Evolutionary conservation across 768 basidiomycete species (phyloP).

Genomic region (Sporobolomyces pararoseus): DNA sequence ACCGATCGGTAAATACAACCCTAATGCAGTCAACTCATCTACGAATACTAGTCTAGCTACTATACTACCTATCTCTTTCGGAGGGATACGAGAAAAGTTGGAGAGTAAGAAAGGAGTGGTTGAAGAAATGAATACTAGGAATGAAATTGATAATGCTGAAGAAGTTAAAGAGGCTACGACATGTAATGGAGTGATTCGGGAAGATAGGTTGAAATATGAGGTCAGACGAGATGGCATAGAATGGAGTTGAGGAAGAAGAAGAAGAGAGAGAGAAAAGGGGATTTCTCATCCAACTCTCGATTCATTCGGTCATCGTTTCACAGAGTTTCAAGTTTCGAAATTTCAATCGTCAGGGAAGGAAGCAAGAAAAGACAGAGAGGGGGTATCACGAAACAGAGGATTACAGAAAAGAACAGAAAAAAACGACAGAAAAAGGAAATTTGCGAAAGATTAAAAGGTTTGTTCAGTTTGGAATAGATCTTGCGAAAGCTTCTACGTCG

Average conservation of each 20-base stretch:
- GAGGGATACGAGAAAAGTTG: background rate
- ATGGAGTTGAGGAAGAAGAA: background rate
- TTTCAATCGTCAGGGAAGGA: background rate
- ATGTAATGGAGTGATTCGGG: background rate
- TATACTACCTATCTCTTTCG: background rate
- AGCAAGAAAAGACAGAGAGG: too few species aligned
- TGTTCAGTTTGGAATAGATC: conserved; percentile 28
- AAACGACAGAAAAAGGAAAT: background rate
- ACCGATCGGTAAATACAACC: conserved; percentile 32
- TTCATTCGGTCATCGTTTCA: background rate
- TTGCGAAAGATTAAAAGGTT: background rate
- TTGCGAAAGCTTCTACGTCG: conserved; percentile 74
- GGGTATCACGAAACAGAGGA: background rate
- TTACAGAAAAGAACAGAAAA: background rate
- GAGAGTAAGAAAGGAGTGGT: conserved; percentile 31
- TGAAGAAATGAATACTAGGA: conserved; percentile 39
- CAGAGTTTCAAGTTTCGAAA: too few species aligned
- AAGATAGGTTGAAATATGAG: background rate
- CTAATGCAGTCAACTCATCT: conserved; percentile 38
- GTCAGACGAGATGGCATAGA: background rate
- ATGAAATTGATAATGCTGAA: conserved; percentile 26
- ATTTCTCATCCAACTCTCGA: too few species aligned
- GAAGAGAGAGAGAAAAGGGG: too few species aligned
- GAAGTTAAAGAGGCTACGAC: conserved; percentile 21
- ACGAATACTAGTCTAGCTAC: conserved; percentile 32